Evolutionary conservation across 1,139 yeast genomes (phyloP).

Genomic region (Blastobotrys apis): DNA sequence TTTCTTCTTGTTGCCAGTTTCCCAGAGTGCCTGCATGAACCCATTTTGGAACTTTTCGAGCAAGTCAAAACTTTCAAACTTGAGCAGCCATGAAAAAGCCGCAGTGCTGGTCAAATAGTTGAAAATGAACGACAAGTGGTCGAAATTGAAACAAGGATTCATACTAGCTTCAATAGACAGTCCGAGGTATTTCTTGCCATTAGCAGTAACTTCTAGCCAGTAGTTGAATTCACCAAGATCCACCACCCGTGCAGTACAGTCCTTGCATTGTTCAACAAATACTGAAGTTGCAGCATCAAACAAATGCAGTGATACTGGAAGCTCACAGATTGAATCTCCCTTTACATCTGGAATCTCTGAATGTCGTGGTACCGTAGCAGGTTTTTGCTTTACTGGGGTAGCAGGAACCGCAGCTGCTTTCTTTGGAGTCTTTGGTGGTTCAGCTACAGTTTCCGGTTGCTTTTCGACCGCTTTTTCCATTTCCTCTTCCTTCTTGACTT

Average conservation of each 20-base stretch:
- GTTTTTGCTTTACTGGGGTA: constrained; percentile 18
- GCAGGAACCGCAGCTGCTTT: constrained; percentile 1
- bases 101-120: constrained; percentile 45
- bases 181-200: constrained; percentile 36
- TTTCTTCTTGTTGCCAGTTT: constrained; percentile 47
- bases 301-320: constrained; percentile 45
- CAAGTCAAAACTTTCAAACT: constrained; percentile 43
- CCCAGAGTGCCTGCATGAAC: constrained; percentile 58
- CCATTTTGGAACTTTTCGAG: constrained; percentile 50
- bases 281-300: constrained; percentile 52
- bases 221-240: constrained; percentile 52
- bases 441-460: constrained; percentile 5
- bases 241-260: constrained; percentile 39
- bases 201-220: constrained; percentile 44
- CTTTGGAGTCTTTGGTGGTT: constrained; percentile 2
- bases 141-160: constrained; percentile 63
- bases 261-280: constrained; percentile 45
- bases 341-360: constrained; percentile 7
- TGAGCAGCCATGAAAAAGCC: constrained; percentile 57
- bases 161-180: constrained; percentile 46
- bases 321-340: constrained; percentile 7
- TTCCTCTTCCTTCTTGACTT: not conserved
- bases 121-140: constrained; percentile 59
- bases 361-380: constrained; percentile 12
- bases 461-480: not conserved